Conservation (phyloP, 768 basidiomycete genomes). For the Mycena filopes region DNA sequence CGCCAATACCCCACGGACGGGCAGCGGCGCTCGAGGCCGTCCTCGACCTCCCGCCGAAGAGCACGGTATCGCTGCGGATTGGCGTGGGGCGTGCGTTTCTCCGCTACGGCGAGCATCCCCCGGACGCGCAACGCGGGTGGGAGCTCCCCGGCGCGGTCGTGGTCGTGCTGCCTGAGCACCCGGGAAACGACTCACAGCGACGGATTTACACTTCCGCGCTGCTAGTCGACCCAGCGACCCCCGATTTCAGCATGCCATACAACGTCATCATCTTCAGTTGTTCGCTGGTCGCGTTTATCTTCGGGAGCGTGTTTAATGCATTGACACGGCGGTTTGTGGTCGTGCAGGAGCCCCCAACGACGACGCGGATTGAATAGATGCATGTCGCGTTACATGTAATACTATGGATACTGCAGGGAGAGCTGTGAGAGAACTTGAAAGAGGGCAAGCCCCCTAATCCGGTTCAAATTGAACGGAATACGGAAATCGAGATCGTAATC, state of each 20-base stretch:
- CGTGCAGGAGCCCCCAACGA: slow-evolving; percentile 33
- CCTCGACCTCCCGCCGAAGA: slow-evolving; percentile 75
- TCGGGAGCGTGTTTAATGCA: slow-evolving; percentile 91
- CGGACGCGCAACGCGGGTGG: slow-evolving; percentile 95
- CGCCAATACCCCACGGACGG: slow-evolving; percentile 72
- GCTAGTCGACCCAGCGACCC: slow-evolving; percentile 94
- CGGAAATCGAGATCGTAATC: too few species aligned
- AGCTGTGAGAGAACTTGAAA: too few species aligned
- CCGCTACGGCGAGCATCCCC: slow-evolving; percentile 94
- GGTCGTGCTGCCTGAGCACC: slow-evolving; percentile 54
- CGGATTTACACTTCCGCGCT: slow-evolving; percentile 82
- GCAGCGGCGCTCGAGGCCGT: slow-evolving; percentile 83
- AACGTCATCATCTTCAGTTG: slow-evolving; percentile 98
- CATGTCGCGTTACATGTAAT: too few species aligned
- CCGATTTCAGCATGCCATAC: slow-evolving; percentile 99
- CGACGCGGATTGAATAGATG: too few species aligned
- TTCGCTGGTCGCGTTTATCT: slow-evolving; percentile 90
- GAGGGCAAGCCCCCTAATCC: too few species aligned
- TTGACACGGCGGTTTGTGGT: slow-evolving; percentile 86
- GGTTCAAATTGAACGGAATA: too few species aligned
- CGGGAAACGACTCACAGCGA: slow-evolving; percentile 1
- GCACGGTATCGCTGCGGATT: slow-evolving; percentile 72
- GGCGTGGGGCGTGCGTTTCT: slow-evolving; percentile 72
- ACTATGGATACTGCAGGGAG: too few species aligned
- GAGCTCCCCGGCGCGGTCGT: slow-evolving; percentile 86